Evolutionary conservation across 106 monocot genomes (phyloP).

Genomic region (Platanthera zijinensis): DNA sequence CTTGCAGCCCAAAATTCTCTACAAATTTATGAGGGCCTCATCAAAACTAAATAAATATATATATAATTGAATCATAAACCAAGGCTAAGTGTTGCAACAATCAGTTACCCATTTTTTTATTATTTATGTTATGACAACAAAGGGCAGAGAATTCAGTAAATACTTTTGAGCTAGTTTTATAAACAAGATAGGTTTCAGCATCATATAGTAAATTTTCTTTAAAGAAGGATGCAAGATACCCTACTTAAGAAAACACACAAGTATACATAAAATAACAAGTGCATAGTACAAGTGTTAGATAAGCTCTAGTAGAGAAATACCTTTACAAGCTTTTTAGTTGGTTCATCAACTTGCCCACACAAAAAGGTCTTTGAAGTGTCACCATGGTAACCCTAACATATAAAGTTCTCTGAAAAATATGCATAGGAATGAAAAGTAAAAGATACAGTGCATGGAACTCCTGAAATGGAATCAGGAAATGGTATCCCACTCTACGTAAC

Average conservation of each 20-base stretch:
- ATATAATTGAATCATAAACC: no score
- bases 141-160: background rate
- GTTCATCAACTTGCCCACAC: slow-evolving; percentile 82
- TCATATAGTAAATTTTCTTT: background rate
- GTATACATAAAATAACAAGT: background rate
- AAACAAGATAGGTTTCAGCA: background rate
- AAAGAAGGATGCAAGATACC: background rate
- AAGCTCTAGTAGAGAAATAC: slow-evolving; percentile 24
- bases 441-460: slow-evolving; percentile 1
- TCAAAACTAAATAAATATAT: no score
- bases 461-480: background rate
- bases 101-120: background rate
- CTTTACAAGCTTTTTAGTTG: slow-evolving; percentile 62
- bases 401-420: slow-evolving; percentile 1
- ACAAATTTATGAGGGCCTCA: no score
- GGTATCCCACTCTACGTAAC: background rate
- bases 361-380: slow-evolving; percentile 89
- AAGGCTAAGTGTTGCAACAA: no score
- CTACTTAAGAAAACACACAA: background rate
- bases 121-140: background rate
- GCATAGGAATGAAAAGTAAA: background rate
- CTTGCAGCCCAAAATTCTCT: no score
- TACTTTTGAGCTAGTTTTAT: background rate
- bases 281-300: background rate
- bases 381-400: slow-evolving; percentile 85